Evolutionary conservation across 768 basidiomycete genomes (phyloP).

Genomic region (Lentinula guzmanii): DNA sequence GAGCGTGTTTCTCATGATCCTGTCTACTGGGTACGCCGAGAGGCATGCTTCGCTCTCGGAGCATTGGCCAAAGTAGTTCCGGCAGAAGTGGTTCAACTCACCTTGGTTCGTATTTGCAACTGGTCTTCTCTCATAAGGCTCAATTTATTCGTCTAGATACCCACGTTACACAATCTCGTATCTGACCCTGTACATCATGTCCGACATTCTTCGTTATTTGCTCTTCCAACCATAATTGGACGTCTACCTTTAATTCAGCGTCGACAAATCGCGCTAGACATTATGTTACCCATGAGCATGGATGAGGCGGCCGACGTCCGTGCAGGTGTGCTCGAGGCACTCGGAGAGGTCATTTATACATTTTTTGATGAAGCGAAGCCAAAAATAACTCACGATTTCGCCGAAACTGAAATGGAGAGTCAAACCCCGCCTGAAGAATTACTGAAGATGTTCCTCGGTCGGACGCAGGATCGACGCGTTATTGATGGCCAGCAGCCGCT

Average conservation of each 20-base stretch:
- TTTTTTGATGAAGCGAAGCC: conserved; percentile 54
- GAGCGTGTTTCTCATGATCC: conserved; percentile 59
- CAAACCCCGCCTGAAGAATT: conserved; percentile 70
- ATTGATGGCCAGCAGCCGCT: conserved; percentile 30
- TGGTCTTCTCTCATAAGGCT: background rate
- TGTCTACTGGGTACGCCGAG: conserved; percentile 74
- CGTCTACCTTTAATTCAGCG: conserved; percentile 56
- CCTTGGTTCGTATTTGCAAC: conserved; percentile 43
- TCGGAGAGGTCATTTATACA: conserved; percentile 85
- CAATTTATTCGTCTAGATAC: conserved; percentile 45
- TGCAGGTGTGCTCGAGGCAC: conserved; percentile 73
- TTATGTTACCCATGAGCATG: conserved; percentile 52
- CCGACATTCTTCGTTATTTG: conserved; percentile 81
- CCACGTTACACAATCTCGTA: conserved; percentile 67
- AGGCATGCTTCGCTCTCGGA: conserved; percentile 85
- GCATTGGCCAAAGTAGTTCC: conserved; percentile 85
- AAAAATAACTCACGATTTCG: background rate
- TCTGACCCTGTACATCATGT: conserved; percentile 76
- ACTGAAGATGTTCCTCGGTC: conserved; percentile 70
- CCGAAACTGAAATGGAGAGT: background rate
- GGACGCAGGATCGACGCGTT: conserved; percentile 33
- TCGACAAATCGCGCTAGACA: conserved; percentile 58
- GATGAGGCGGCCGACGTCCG: conserved; percentile 69
- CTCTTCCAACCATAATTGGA: conserved; percentile 73
- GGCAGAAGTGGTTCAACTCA: conserved; percentile 57